A percentile compares a stretch with the other conserved stretches of the same genome.
Evolutionary conservation across 352 stramenopile genomes (phyloP).

Genomic region (Phytophthora tentaculata): DNA sequence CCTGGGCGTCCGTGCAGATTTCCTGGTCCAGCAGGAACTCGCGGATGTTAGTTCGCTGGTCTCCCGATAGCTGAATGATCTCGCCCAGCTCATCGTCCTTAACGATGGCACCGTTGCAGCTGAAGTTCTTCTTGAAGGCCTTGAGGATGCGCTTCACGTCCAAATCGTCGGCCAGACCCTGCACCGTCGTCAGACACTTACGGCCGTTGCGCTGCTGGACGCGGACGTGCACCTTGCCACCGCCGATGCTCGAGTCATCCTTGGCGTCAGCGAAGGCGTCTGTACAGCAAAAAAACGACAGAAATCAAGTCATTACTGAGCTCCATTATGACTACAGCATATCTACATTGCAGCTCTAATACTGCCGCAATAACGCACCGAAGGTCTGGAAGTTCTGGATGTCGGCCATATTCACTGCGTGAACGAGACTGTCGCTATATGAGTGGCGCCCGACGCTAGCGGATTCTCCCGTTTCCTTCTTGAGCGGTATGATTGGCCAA

Average conservation of each 20-base stretch:
- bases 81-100: slow-evolving; percentile 98
- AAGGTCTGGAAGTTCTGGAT: slow-evolving; percentile 92
- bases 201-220: slow-evolving; percentile 99
- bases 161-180: slow-evolving; percentile 97
- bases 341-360: neutral
- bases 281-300: slow-evolving; percentile 32
- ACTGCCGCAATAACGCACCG: slow-evolving; percentile 52
- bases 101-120: slow-evolving; percentile 99
- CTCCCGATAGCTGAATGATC: slow-evolving; percentile 99
- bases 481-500: slow-evolving; percentile 29
- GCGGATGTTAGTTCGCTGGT: slow-evolving; percentile 99
- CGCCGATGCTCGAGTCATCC: slow-evolving; percentile 85
- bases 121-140: slow-evolving; percentile 99
- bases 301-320: slow-evolving; percentile 19
- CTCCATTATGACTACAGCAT: neutral
- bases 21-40: slow-evolving; percentile 99
- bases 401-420: slow-evolving; percentile 72
- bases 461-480: slow-evolving; percentile 17
- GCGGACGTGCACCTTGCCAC: slow-evolving; percentile 97
- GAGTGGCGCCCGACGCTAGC: slow-evolving; percentile 51
- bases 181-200: slow-evolving; percentile 99
- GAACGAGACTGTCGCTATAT: slow-evolving; percentile 36
- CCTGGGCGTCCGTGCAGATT: slow-evolving; percentile 96
- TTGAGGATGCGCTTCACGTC: slow-evolving; percentile 99
- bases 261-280: slow-evolving; percentile 90